A percentile compares a stretch with the other conserved stretches of the same genome.
Evolutionary conservation across 257 asterid genomes (phyloP).

Genomic region (Primulina tabacum): DNA sequence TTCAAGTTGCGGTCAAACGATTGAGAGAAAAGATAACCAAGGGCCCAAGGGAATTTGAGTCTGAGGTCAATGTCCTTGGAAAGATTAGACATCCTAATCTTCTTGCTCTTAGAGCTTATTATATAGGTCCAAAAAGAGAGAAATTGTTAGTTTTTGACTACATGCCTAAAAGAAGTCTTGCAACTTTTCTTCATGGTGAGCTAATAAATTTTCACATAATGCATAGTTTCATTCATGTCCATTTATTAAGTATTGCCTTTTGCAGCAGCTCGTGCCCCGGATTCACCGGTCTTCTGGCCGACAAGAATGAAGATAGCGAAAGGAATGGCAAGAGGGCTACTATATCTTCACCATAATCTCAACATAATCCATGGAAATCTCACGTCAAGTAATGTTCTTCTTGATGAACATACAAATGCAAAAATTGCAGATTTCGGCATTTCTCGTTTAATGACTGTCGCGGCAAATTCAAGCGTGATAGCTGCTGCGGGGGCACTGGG

Average conservation of each 20-base stretch:
- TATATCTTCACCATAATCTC: slow-evolving; percentile 43
- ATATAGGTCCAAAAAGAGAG: background rate
- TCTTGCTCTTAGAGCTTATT: background rate
- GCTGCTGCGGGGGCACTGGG: slow-evolving; percentile 56
- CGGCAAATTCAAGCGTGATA: slow-evolving; percentile 49
- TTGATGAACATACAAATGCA: slow-evolving; percentile 41
- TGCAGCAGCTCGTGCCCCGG: slow-evolving; percentile 45
- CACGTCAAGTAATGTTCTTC: slow-evolving; percentile 49
- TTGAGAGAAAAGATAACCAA: slow-evolving; percentile 89
- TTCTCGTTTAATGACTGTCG: slow-evolving; percentile 48
- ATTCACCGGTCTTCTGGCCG: slow-evolving; percentile 43
- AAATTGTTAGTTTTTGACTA: background rate
- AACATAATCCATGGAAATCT: slow-evolving; percentile 52
- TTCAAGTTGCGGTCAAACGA: slow-evolving; percentile 89
- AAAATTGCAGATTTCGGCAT: slow-evolving; percentile 47
- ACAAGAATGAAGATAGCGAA: slow-evolving; percentile 47
- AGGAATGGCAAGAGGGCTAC: slow-evolving; percentile 48
- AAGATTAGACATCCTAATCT: background rate
- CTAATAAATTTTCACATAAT: background rate
- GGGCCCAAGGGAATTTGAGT: slow-evolving; percentile 79
- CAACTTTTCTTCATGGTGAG: background rate
- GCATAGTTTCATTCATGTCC: background rate
- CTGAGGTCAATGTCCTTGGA: slow-evolving; percentile 49
- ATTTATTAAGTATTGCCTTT: background rate
- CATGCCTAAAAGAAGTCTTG: background rate